A percentile compares a stretch with the other conserved stretches of the same genome.
Conservation (phyloP, 495 filamentous ascomycete species). For the Neurospora pannonica region DNA sequence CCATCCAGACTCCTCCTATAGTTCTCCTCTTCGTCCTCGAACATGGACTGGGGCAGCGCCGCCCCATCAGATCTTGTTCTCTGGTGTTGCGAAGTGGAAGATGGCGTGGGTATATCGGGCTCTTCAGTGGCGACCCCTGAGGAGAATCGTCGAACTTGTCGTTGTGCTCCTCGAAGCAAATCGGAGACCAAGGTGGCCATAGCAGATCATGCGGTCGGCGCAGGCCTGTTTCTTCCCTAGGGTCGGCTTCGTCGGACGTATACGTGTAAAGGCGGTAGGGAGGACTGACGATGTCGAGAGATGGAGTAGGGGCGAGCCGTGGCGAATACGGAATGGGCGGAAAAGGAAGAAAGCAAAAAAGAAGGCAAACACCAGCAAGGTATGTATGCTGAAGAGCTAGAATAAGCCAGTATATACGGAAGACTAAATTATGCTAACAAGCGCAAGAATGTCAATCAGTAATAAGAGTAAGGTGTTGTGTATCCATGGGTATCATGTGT, state of each 20-base stretch:
- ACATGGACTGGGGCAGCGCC: constrained; percentile 4
- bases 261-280: constrained; percentile 1
- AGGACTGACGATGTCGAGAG: not conserved
- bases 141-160: constrained; percentile 64
- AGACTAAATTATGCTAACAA: not conserved
- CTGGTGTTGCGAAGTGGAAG: constrained; percentile 7
- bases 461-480: not conserved
- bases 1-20: not conserved
- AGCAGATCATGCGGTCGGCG: constrained; percentile 20
- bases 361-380: not conserved
- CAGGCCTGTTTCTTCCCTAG: not conserved
- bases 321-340: not conserved
- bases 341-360: not conserved
- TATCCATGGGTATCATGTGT: not conserved
- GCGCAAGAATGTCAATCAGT: not conserved
- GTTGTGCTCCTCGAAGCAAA: constrained; percentile 32
- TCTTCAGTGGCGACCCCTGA: constrained; percentile 24
- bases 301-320: not conserved
- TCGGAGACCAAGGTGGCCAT: constrained; percentile 70
- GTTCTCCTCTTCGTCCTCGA: constrained; percentile 8
- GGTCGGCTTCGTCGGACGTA: not conserved
- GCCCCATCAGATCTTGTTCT: constrained; percentile 8
- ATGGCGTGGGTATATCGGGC: constrained; percentile 5
- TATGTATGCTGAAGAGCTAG: not conserved
- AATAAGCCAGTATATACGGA: not conserved